phyloP scores from a whole-genome alignment of 192 early-diverging fungal species.

The Linnemannia zychae region DNA sequence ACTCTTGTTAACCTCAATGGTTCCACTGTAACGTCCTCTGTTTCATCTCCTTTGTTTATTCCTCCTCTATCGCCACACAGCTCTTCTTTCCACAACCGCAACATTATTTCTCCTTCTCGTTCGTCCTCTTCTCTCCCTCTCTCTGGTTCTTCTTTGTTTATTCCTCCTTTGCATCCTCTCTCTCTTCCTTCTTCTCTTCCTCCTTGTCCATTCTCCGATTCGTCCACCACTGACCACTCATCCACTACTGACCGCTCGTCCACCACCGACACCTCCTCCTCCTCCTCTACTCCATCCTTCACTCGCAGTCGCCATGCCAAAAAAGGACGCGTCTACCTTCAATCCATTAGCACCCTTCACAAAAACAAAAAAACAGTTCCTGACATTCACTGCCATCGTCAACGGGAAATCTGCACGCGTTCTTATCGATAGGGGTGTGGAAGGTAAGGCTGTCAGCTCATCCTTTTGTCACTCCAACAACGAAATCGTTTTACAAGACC shows the following conservation, averaged over 20 bases:
- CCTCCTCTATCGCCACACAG: too few species aligned
- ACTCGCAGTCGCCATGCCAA: background rate
- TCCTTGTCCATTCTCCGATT: too few species aligned
- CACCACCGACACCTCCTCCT: background rate
- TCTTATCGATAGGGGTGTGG: conserved; percentile 7
- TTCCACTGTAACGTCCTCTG: too few species aligned
- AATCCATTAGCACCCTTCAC: background rate
- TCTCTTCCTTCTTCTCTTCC: background rate
- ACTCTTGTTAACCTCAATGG: too few species aligned
- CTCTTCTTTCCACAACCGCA: too few species aligned
- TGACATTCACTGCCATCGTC: background rate
- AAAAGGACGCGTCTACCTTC: background rate
- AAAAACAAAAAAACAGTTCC: background rate
- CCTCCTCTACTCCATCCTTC: background rate
- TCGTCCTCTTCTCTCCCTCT: too few species aligned
- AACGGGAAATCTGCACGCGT: background rate
- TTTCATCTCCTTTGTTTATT: too few species aligned
- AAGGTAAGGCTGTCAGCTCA: background rate
- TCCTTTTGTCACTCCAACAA: background rate
- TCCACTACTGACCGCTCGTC: too few species aligned
- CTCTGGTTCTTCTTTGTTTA: background rate
- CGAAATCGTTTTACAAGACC: background rate
- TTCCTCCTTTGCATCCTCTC: background rate
- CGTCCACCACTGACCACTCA: too few species aligned
- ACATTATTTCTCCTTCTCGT: too few species aligned